Percentiles rank a stretch among this genome's conserved stretches.
These are phyloP conservation scores for Panicum virgatum DNA, from an alignment of 202 grass and related monocot species.

Conservation along the genomic window DNA sequence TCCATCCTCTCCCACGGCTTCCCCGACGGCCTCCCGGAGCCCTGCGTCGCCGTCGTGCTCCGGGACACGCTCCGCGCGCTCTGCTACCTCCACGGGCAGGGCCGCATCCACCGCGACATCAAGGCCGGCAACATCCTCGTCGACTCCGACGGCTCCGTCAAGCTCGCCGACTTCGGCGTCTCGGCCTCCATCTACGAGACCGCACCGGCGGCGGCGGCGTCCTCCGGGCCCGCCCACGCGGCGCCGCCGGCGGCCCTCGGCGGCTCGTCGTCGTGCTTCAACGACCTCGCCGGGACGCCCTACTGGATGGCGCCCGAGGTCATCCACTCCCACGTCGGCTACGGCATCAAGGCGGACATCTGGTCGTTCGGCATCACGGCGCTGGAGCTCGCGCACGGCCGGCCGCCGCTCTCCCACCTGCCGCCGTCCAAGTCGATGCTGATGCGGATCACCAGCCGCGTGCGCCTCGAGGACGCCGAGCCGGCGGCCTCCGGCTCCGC, in stretches of 20 bases:
- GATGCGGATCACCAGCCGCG: conserved; percentile 72
- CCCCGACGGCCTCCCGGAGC: conserved; percentile 68
- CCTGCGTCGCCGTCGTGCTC: conserved; percentile 64
- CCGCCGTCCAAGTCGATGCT: conserved; percentile 84
- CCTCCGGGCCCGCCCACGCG: background rate
- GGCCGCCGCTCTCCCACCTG: conserved; percentile 81
- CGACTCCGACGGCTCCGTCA: conserved; percentile 71
- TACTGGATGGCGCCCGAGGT: conserved; percentile 99
- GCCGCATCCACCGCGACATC: conserved; percentile 90
- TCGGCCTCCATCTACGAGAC: conserved; percentile 91
- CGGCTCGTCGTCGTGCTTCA: conserved; percentile 55
- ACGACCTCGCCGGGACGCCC: conserved; percentile 79
- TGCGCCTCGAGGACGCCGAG: conserved; percentile 55
- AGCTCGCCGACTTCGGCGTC: conserved; percentile 90
- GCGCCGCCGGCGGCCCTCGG: background rate
- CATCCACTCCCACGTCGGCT: conserved; percentile 87
- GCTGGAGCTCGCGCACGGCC: conserved; percentile 85
- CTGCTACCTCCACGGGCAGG: conserved; percentile 81
- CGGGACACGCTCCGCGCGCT: conserved; percentile 69
- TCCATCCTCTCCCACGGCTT: conserved; percentile 74
- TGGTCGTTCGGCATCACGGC: conserved; percentile 96
- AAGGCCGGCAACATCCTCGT: conserved; percentile 87
- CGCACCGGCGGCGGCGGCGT: conserved; percentile 1
- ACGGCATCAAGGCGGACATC: conserved; percentile 95
- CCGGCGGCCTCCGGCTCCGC: background rate